phyloP scores from a whole-genome alignment of 1,284 basidiomycete species.

The Cutaneotrichosporon daszewskae region DNA sequence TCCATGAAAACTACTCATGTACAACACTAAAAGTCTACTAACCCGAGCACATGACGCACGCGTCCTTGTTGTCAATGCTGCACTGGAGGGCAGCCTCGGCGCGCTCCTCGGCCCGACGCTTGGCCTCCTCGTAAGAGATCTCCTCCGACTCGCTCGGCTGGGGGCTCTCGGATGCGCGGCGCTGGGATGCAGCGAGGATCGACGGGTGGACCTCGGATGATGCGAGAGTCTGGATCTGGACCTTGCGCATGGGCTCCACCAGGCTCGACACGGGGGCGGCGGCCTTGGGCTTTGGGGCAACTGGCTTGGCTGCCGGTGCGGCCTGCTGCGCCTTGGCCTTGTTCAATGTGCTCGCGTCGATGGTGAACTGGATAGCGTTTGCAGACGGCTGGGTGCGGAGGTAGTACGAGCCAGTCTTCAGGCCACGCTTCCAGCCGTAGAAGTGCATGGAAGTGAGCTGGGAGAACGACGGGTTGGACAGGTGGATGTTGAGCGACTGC shows the following conservation, averaged over 20 bases:
- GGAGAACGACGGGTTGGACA: conserved; percentile 83
- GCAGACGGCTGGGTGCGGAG: conserved; percentile 90
- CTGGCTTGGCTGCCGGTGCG: conserved; percentile 48
- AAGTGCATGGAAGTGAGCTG: conserved; percentile 99
- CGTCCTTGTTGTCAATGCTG: conserved; percentile 50
- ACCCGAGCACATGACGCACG: conserved; percentile 48
- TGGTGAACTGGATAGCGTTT: conserved; percentile 96
- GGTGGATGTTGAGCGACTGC: conserved; percentile 79
- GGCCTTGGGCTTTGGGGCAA: conserved; percentile 15
- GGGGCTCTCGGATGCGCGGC: conserved; percentile 21
- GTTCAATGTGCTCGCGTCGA: conserved; percentile 75
- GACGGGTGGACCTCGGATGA: conserved; percentile 18
- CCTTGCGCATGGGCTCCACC: conserved; percentile 36
- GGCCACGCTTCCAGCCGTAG: conserved; percentile 98
- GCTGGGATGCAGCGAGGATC: conserved; percentile 21
- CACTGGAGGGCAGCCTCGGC: conserved; percentile 48
- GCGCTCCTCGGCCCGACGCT: conserved; percentile 46
- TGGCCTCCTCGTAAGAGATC: conserved; percentile 49
- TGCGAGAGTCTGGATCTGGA: conserved; percentile 40
- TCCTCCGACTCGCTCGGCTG: conserved; percentile 44
- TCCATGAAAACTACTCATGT: neutral
- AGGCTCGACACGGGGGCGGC: conserved; percentile 17
- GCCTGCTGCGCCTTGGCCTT: conserved; percentile 19
- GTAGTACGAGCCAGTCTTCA: conserved; percentile 97
- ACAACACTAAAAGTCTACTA: conserved; percentile 13